A percentile compares a stretch with the other conserved stretches of the same genome.
Conservation (phyloP, 1,284 basidiomycete genomes). For the Ganoderma leucocontextum region DNA sequence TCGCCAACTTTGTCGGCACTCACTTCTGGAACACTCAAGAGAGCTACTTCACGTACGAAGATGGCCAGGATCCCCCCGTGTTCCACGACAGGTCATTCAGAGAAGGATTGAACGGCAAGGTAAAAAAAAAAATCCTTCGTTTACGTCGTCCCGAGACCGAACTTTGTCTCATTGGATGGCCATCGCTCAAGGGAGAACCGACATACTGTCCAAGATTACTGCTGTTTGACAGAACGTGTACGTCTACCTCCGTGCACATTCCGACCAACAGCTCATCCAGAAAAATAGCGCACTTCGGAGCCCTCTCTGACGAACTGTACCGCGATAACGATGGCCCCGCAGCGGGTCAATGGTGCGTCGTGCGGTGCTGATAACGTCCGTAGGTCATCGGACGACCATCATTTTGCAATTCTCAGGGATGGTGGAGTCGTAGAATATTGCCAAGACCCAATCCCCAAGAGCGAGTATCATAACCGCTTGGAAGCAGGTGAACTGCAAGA, state of each 20-base stretch:
- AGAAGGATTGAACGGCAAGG: slow-evolving; percentile 60
- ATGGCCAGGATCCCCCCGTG: slow-evolving; percentile 52
- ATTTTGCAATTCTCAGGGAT: slow-evolving; percentile 51
- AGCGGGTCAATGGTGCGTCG: slow-evolving; percentile 29
- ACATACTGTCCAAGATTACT: slow-evolving; percentile 72
- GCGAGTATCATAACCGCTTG: slow-evolving; percentile 60
- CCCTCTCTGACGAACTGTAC: slow-evolving; percentile 56
- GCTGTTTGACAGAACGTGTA: slow-evolving; percentile 72
- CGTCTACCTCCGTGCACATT: slow-evolving; percentile 24
- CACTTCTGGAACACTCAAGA: slow-evolving; percentile 87
- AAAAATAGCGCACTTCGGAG: slow-evolving; percentile 68
- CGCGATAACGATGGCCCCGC: slow-evolving; percentile 39
- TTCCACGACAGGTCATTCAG: slow-evolving; percentile 69
- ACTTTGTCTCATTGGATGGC: background rate
- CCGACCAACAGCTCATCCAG: slow-evolving; percentile 1
- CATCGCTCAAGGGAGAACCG: slow-evolving; percentile 53
- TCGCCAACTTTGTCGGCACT: slow-evolving; percentile 73
- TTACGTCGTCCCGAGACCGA: background rate
- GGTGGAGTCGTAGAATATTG: slow-evolving; percentile 58
- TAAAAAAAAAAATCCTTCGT: slow-evolving; percentile 15
- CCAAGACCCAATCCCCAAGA: slow-evolving; percentile 60
- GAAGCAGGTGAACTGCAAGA: slow-evolving; percentile 35
- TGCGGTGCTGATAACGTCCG: slow-evolving; percentile 30
- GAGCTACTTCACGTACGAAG: slow-evolving; percentile 65
- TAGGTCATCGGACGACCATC: background rate